Percentiles rank a stretch among this genome's conserved stretches.
phyloP scores from a whole-genome alignment of 2,329 filamentous ascomycete genomes.

The Pyrenophora teres region DNA sequence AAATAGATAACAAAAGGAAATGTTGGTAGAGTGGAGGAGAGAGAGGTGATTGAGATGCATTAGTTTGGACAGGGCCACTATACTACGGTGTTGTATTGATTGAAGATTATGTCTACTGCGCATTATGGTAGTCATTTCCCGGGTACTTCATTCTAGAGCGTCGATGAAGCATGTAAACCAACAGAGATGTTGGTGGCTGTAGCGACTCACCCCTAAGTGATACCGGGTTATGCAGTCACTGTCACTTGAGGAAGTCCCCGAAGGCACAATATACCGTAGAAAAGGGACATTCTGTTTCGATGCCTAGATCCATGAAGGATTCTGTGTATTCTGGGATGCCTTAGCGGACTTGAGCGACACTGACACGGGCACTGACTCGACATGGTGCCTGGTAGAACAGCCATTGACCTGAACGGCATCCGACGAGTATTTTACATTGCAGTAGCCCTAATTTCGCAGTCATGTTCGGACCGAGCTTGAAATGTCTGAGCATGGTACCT shows the following conservation, averaged over 20 bases:
- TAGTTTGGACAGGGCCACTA: background rate
- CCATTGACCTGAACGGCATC: background rate
- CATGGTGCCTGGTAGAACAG: background rate
- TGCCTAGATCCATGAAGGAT: background rate
- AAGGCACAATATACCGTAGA: background rate
- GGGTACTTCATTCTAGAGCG: background rate
- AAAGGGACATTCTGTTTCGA: background rate
- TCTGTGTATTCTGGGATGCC: background rate
- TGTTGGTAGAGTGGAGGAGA: background rate
- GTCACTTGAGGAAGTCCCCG: background rate
- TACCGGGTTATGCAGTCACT: background rate
- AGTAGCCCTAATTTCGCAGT: background rate
- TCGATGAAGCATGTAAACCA: background rate
- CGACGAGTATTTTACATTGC: background rate
- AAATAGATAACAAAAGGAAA: background rate
- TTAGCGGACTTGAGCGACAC: background rate
- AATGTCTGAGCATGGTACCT: background rate
- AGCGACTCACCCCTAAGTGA: background rate
- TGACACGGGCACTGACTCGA: background rate
- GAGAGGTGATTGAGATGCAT: background rate
- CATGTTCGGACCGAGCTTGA: background rate
- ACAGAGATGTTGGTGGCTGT: background rate
- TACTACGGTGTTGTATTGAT: background rate
- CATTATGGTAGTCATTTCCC: background rate
- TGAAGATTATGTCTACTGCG: background rate